phyloP scores from a whole-genome alignment of 2,329 filamentous ascomycete species.

The Fusarium tanahbumbuense region DNA sequence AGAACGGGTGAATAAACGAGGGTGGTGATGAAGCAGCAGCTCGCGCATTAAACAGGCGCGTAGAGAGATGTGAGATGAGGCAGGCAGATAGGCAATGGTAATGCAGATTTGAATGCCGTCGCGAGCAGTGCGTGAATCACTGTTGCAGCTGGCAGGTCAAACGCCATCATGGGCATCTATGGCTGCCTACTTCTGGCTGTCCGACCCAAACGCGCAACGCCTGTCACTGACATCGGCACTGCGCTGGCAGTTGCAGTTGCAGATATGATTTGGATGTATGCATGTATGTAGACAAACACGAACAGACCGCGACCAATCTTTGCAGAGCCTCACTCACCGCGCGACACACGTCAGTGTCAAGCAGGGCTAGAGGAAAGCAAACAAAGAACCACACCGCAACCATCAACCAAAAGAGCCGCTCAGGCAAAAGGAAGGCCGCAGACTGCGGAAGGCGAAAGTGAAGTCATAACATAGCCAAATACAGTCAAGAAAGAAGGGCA shows the following conservation, averaged over 20 bases:
- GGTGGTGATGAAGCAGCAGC: conserved; percentile 5
- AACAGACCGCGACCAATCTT: conserved; percentile 25
- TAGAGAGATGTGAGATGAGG: neutral
- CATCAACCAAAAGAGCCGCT: neutral
- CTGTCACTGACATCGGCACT: conserved; percentile 21
- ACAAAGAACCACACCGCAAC: conserved; percentile 12
- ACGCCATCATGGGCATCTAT: conserved; percentile 26
- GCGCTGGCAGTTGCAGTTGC: conserved; percentile 14
- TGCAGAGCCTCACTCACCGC: conserved; percentile 26
- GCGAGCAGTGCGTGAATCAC: neutral
- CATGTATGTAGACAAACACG: conserved; percentile 8
- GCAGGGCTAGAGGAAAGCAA: conserved; percentile 4
- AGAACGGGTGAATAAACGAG: conserved; percentile 7
- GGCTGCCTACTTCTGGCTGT: conserved; percentile 26
- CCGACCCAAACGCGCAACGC: conserved; percentile 35
- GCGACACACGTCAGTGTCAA: conserved; percentile 30
- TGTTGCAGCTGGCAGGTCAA: conserved; percentile 11
- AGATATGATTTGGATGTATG: neutral
- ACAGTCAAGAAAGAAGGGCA: conserved; percentile 10
- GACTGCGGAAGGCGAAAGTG: neutral
- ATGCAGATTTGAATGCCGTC: neutral
- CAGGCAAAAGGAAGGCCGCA: neutral
- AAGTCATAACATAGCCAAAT: conserved; percentile 12
- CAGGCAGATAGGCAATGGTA: neutral
- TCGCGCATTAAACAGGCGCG: neutral